Percentiles rank a stretch among this genome's conserved stretches.
phyloP scores from a whole-genome alignment of 169 alveolate species.

The Babesia ovis region DNA sequence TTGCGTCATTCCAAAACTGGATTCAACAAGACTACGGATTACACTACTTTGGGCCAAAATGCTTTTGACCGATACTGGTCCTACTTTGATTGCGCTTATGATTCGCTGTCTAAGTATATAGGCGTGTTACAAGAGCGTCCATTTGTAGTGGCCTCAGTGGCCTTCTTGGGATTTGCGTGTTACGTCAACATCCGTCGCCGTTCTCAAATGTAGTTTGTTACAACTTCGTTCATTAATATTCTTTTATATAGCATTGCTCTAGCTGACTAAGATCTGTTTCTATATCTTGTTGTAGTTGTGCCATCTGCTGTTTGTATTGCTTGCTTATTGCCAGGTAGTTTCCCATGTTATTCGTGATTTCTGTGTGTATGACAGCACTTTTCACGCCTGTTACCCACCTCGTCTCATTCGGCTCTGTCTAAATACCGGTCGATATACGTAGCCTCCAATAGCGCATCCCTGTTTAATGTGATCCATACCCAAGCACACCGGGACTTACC shows the following conservation, averaged over 20 bases:
- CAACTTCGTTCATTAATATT: background rate
- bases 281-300: conserved; percentile 15
- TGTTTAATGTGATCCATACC: background rate
- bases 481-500: conserved; percentile 8
- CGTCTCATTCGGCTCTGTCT: conserved; percentile 33
- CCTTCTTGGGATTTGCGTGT: conserved; percentile 1
- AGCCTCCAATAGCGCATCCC: conserved; percentile 63
- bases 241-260: background rate
- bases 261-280: background rate
- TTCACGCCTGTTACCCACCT: conserved; percentile 16
- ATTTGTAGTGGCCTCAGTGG: conserved; percentile 4
- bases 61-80: background rate
- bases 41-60: conserved; percentile 2
- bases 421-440: conserved; percentile 39
- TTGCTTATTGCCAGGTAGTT: background rate
- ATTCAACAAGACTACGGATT: background rate
- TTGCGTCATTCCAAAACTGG: background rate
- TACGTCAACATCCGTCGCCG: background rate
- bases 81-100: conserved; percentile 7
- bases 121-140: background rate
- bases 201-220: background rate
- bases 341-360: conserved; percentile 18
- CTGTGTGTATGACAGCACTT: conserved; percentile 2
- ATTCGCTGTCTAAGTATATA: background rate
- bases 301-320: background rate